Conservation (phyloP, 129 eudicot species). For the Artemisia tridentata region DNA sequence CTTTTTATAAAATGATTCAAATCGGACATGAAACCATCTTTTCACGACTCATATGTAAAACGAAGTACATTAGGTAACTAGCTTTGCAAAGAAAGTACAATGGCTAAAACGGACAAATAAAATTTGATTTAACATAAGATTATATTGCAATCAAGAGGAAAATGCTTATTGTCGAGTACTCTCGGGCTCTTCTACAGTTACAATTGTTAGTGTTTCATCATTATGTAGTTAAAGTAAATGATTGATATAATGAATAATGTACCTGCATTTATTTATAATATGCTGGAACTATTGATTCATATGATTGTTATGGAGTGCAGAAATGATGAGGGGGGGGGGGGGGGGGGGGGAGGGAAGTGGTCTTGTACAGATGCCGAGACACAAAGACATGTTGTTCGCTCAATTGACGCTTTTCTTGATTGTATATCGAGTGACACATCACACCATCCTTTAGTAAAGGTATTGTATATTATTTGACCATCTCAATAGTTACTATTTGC, state of each 20-base stretch:
- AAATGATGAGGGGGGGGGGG: conserved; percentile 37
- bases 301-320: conserved; percentile 30
- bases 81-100: too few species aligned
- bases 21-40: too few species aligned
- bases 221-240: neutral
- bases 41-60: too few species aligned
- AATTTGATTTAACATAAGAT: too few species aligned
- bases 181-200: too few species aligned
- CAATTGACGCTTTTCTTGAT: conserved; percentile 80
- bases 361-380: conserved; percentile 66
- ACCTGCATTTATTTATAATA: neutral
- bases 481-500: neutral
- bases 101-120: too few species aligned
- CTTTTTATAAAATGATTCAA: too few species aligned
- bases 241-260: too few species aligned
- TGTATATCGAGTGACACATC: conserved; percentile 57
- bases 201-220: neutral
- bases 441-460: conserved; percentile 77
- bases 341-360: too few species aligned
- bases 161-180: too few species aligned
- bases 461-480: conserved; percentile 11
- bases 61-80: too few species aligned
- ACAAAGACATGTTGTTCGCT: conserved; percentile 70
- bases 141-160: too few species aligned
- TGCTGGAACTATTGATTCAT: neutral